Percentiles rank a stretch among this genome's conserved stretches.
phyloP scores from a whole-genome alignment of 352 stramenopile genomes.

The Phytophthora fragariae region DNA sequence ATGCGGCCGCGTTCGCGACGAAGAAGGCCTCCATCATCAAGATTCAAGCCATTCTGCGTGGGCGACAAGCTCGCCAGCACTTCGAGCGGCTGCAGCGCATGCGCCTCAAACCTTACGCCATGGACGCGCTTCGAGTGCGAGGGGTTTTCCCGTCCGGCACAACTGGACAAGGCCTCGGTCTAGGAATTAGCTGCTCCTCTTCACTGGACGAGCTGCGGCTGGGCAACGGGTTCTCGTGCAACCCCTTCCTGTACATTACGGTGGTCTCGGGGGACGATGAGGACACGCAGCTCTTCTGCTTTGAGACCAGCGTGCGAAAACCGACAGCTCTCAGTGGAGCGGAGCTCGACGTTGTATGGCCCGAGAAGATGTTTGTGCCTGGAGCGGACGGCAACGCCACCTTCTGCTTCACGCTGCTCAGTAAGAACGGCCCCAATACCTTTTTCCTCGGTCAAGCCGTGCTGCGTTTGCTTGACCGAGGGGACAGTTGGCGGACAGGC shows the following conservation, averaged over 20 bases:
- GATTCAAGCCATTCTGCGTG: conserved; percentile 65
- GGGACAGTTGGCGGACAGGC: conserved; percentile 56
- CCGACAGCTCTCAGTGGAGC: conserved; percentile 5
- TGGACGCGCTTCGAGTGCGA: conserved; percentile 49
- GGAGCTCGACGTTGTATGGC: conserved; percentile 57
- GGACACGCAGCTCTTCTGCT: conserved; percentile 73
- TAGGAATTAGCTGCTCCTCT: conserved; percentile 14
- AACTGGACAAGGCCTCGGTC: conserved; percentile 1
- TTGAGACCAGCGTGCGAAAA: conserved; percentile 64
- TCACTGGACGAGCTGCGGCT: conserved; percentile 58
- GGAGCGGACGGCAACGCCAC: conserved; percentile 73
- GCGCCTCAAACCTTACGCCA: conserved; percentile 63
- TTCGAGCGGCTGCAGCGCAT: conserved; percentile 61
- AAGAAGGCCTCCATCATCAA: conserved; percentile 66
- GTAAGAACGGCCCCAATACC: conserved; percentile 81
- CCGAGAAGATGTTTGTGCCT: conserved; percentile 70
- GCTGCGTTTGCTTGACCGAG: conserved; percentile 53
- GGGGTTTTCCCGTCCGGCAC: conserved; percentile 16
- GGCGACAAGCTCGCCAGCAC: conserved; percentile 54
- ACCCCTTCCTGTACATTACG: conserved; percentile 76
- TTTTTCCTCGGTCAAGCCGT: conserved; percentile 76
- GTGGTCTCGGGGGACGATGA: conserved; percentile 75
- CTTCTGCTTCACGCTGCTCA: conserved; percentile 76
- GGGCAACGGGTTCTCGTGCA: conserved; percentile 77
- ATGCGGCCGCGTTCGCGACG: conserved; percentile 59